Evolutionary conservation across 2,329 filamentous ascomycete genomes (phyloP).

Genomic region (Pseudophaeomoniella oleicola): DNA sequence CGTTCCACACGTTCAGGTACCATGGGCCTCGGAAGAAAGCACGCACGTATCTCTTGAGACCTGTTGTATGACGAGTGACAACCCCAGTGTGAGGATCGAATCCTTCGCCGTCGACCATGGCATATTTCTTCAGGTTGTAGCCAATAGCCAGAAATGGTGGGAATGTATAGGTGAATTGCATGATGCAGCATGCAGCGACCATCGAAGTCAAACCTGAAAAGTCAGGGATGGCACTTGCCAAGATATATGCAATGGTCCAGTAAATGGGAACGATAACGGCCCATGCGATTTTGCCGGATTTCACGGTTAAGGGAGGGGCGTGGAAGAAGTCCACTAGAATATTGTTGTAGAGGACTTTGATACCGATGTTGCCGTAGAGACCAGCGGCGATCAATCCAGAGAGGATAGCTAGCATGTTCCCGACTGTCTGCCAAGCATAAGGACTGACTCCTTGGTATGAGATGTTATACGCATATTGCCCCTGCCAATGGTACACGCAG

Average conservation of each 20-base stretch:
- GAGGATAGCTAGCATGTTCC: conserved; percentile 17
- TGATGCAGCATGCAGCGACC: conserved; percentile 14
- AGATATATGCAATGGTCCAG: conserved; percentile 15
- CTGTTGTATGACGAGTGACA: conserved; percentile 5
- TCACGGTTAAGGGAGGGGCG: conserved; percentile 22
- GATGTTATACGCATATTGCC: conserved; percentile 9
- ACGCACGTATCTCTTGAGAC: conserved; percentile 7
- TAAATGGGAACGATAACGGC: conserved; percentile 12
- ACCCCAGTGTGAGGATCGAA: conserved; percentile 12
- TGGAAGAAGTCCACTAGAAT: conserved; percentile 26
- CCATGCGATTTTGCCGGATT: conserved; percentile 20
- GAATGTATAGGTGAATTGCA: conserved; percentile 18
- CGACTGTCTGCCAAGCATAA: conserved; percentile 19
- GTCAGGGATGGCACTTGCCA: conserved; percentile 15
- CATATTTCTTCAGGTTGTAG: conserved; percentile 15
- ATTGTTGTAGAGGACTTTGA: conserved; percentile 30
- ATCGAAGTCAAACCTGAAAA: conserved; percentile 15
- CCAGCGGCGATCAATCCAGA: conserved; percentile 20
- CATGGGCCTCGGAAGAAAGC: conserved; percentile 14
- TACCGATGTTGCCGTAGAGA: conserved; percentile 26
- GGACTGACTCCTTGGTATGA: conserved; percentile 13
- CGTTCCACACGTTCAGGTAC: conserved; percentile 14
- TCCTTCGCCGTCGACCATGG: conserved; percentile 10
- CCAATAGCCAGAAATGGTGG: conserved; percentile 16
- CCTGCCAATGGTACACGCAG: conserved; percentile 13